Percentiles rank a stretch among this genome's conserved stretches.
Evolutionary conservation across 768 basidiomycete species (phyloP).

Genomic region (Hebeloma cylindrosporum): DNA sequence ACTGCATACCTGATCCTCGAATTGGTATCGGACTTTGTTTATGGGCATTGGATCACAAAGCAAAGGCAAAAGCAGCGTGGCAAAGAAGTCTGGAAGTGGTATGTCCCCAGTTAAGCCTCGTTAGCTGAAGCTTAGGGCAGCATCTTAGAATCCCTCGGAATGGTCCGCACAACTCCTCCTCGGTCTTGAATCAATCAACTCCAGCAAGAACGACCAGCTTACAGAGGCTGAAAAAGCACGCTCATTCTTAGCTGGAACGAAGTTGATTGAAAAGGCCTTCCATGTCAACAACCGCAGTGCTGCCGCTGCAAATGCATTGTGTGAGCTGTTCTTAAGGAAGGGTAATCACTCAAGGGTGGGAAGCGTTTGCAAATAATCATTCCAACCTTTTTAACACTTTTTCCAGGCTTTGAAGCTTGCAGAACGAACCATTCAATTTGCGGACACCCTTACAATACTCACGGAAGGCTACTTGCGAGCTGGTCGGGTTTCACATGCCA

Average conservation of each 20-base stretch:
- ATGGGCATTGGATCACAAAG: slow-evolving; percentile 85
- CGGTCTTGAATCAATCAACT: slow-evolving; percentile 84
- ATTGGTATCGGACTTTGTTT: slow-evolving; percentile 94
- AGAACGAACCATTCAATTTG: slow-evolving; percentile 91
- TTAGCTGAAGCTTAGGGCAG: background rate
- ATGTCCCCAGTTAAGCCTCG: slow-evolving; percentile 29
- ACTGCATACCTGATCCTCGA: slow-evolving; percentile 87
- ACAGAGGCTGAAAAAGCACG: slow-evolving; percentile 62
- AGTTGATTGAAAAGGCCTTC: slow-evolving; percentile 76
- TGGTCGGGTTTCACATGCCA: slow-evolving; percentile 76
- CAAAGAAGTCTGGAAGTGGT: slow-evolving; percentile 84
- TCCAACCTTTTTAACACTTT: background rate
- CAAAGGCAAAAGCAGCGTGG: slow-evolving; percentile 87
- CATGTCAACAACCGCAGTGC: slow-evolving; percentile 76
- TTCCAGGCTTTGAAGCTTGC: slow-evolving; percentile 85
- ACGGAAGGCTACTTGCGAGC: slow-evolving; percentile 87
- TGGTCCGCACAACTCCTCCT: slow-evolving; percentile 82
- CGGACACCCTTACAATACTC: slow-evolving; percentile 81
- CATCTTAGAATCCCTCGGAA: slow-evolving; percentile 68
- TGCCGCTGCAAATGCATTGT: slow-evolving; percentile 81
- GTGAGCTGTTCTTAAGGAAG: slow-evolving; percentile 75
- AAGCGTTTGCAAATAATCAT: slow-evolving; percentile 15
- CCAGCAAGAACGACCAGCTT: slow-evolving; percentile 70
- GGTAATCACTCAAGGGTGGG: slow-evolving; percentile 64
- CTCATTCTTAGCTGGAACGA: slow-evolving; percentile 64